These are phyloP conservation scores for Debaryomyces tyrocola DNA, from an alignment of 805 yeast species.

Conservation along the genomic window DNA sequence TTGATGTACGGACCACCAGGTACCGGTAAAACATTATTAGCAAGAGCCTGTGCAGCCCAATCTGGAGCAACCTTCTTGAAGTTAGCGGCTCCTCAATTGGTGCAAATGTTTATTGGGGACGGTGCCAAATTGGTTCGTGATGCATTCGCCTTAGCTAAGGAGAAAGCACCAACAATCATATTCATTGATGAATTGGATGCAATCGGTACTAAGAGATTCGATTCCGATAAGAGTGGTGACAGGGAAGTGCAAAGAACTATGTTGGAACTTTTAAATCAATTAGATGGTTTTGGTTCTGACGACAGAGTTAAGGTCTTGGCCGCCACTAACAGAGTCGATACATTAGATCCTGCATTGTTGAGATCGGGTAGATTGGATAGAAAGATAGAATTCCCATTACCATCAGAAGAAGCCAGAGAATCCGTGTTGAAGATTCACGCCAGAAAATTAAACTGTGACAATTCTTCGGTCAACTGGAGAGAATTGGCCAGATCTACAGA, in stretches of 20 bases:
- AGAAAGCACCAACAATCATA: slow-evolving; percentile 47
- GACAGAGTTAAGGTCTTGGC: slow-evolving; percentile 97
- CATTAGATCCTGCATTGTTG: slow-evolving; percentile 95
- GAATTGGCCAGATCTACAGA: slow-evolving; percentile 97
- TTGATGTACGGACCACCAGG: slow-evolving; percentile 52
- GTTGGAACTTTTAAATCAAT: slow-evolving; percentile 49
- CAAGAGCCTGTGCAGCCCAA: slow-evolving; percentile 50
- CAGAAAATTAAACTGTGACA: slow-evolving; percentile 90
- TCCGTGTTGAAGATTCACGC: slow-evolving; percentile 96
- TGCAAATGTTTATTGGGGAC: slow-evolving; percentile 49
- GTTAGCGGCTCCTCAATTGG: slow-evolving; percentile 47
- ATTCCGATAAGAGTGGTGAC: slow-evolving; percentile 46
- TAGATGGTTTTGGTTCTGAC: slow-evolving; percentile 96
- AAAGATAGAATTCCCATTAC: slow-evolving; percentile 96
- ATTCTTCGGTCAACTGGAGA: slow-evolving; percentile 89
- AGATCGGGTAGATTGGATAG: slow-evolving; percentile 98
- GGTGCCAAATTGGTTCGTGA: slow-evolving; percentile 48
- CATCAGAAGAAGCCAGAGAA: slow-evolving; percentile 96
- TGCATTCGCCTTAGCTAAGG: slow-evolving; percentile 48
- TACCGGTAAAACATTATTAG: slow-evolving; percentile 47
- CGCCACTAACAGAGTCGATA: slow-evolving; percentile 98
- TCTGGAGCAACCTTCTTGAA: slow-evolving; percentile 47
- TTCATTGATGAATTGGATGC: slow-evolving; percentile 50
- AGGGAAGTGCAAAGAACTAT: slow-evolving; percentile 49
- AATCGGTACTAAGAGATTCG: slow-evolving; percentile 47